Percentiles rank a stretch among this genome's conserved stretches.
Conservation (phyloP, 2,329 filamentous ascomycete species). For the Trichophyton simii region DNA sequence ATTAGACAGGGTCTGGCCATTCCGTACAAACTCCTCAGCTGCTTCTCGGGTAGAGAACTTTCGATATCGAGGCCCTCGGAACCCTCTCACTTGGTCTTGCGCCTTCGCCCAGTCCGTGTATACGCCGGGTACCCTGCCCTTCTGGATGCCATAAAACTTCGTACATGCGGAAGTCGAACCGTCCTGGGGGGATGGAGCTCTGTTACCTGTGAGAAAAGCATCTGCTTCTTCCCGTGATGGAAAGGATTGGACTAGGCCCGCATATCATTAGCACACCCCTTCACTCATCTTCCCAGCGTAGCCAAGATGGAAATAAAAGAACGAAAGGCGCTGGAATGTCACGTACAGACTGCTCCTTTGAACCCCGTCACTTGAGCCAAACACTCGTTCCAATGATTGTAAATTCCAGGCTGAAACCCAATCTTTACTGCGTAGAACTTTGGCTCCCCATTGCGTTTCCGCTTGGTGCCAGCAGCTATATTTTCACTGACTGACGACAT, state of each 20-base stretch:
- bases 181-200: conserved; percentile 25
- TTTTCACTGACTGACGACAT: neutral
- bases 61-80: conserved; percentile 56
- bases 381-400: conserved; percentile 51
- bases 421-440: conserved; percentile 54
- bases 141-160: conserved; percentile 50
- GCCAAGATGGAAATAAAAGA: neutral
- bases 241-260: conserved; percentile 63
- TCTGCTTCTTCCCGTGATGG: conserved; percentile 60
- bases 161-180: conserved; percentile 26
- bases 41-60: conserved; percentile 56
- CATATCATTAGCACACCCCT: neutral
- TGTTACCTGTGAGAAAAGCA: conserved; percentile 56
- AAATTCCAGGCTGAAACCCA: conserved; percentile 50
- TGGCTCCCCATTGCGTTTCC: conserved; percentile 39
- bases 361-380: conserved; percentile 49
- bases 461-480: conserved; percentile 38
- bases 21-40: conserved; percentile 62
- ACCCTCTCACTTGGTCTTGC: conserved; percentile 59
- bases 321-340: neutral
- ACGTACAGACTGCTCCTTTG: conserved; percentile 57
- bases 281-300: too few relatives aligned
- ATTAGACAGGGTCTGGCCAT: conserved; percentile 7
- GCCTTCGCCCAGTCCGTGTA: conserved; percentile 58
- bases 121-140: conserved; percentile 47